Percentiles rank a stretch among this genome's conserved stretches.
Conservation (phyloP, 1,284 basidiomycete genomes). For the Schizophyllum amplum region DNA sequence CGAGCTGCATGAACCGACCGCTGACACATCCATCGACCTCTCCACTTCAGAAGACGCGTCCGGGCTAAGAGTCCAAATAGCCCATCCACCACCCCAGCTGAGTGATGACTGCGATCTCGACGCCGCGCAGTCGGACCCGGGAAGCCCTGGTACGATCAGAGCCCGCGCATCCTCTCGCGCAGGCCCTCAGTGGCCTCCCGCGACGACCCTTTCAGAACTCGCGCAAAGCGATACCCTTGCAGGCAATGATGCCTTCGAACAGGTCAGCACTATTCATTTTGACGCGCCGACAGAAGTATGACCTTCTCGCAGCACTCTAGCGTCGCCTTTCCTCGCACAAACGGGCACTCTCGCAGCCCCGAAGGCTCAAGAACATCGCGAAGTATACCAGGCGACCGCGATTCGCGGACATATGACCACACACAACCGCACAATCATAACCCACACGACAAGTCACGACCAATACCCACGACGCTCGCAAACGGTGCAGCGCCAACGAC, state of each 20-base stretch:
- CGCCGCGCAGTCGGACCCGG: neutral
- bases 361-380: neutral
- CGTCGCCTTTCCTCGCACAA: neutral
- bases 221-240: neutral
- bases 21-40: neutral
- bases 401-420: neutral
- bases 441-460: neutral
- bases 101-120: neutral
- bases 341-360: neutral
- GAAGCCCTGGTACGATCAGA: neutral
- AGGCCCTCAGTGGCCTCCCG: neutral
- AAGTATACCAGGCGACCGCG: neutral
- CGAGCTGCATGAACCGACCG: neutral
- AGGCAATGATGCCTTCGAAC: neutral
- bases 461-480: neutral
- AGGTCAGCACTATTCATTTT: neutral
- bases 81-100: neutral
- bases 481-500: neutral
- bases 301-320: neutral
- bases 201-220: neutral
- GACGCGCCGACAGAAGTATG: neutral
- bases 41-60: neutral
- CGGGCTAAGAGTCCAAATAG: neutral
- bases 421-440: neutral
- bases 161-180: neutral